Evolutionary conservation across 306 rosid species (phyloP), one percentile per base, ranked within the genome.

Genomic region (Quercus alba): DNA sequence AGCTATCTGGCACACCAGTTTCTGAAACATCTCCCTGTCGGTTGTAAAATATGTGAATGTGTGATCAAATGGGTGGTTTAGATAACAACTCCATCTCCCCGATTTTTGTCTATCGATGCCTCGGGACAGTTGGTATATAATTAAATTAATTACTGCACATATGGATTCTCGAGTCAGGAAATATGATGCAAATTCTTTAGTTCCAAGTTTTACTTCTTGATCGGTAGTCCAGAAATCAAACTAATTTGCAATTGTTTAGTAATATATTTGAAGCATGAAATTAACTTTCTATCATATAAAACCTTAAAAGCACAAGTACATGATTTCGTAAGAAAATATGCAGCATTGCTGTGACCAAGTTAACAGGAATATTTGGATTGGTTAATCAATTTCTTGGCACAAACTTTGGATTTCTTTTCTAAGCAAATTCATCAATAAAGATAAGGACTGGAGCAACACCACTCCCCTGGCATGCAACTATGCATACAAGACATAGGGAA

Each of bases 1-100:
- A 38, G 92, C 90, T 18, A 82, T 89, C 23, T 89, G 92, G 92
- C 90, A 89, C 76, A 86, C 87, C 49, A 86, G 88, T 75, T 84
- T 89, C 81, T 88, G 70, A 85, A 79, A 46, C 55, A 14, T 4
- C 30, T 58, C 26, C 17, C 46, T 6, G 49, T 69, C n/a, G 4
- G 38, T 77, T 78, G 73, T 81, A 75, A 81, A 62, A 62, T 84
- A 81, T 49, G 70, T 77, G 82, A 56, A 49, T 25, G 72, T 55
- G 72, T 20, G 76, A 62, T 70, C 70, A 73, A 41, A 25, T 15
- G 35, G 70, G 70, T 61, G 57, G 77, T 63, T 78, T 38, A 41
- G 62, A 74, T 70, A 11, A 30, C 1, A 11, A 61, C 33, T 21
- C 86, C 86, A 72, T 35, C 83, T 85, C 83, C 82, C 91, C 85